Conservation (phyloP, 2,329 filamentous ascomycete species). For the Coleophoma eucalyptorum region DNA sequence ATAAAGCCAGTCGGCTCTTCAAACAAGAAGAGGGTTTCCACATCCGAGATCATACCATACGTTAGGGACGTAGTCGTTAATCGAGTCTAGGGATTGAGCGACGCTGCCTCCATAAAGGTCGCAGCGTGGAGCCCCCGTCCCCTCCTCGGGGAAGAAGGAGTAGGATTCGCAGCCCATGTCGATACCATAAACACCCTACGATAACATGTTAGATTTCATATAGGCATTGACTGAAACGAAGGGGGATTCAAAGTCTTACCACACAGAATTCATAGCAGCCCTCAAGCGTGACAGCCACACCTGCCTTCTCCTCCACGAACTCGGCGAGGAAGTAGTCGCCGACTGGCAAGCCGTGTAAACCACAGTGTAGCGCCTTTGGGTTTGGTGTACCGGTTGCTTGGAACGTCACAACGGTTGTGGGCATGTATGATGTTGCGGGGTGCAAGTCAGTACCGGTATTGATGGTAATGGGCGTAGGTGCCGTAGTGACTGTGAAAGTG, state of each 20-base stretch:
- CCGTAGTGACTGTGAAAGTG: constrained; percentile 30
- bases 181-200: constrained; percentile 6
- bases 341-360: constrained; percentile 31
- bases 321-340: constrained; percentile 35
- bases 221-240: background rate
- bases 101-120: constrained; percentile 20
- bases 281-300: constrained; percentile 31
- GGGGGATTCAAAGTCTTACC: constrained; percentile 14
- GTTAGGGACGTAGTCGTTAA: constrained; percentile 14
- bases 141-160: constrained; percentile 14
- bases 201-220: background rate
- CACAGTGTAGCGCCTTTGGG: constrained; percentile 30
- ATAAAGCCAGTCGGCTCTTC: too few species aligned
- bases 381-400: constrained; percentile 27
- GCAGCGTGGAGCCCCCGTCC: constrained; percentile 15
- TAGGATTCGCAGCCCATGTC: constrained; percentile 15
- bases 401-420: constrained; percentile 28
- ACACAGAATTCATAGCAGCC: constrained; percentile 40
- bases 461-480: constrained; percentile 27
- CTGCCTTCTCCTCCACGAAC: constrained; percentile 31
- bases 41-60: constrained; percentile 22
- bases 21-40: constrained; percentile 8
- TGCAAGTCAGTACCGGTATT: constrained; percentile 19
- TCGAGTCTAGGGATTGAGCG: constrained; percentile 14
- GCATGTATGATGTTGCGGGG: constrained; percentile 17